These are phyloP conservation scores for Rhipidocladum racemiflorum DNA, from an alignment of 176 grass and related monocot genomes.

Conservation along the genomic window DNA sequence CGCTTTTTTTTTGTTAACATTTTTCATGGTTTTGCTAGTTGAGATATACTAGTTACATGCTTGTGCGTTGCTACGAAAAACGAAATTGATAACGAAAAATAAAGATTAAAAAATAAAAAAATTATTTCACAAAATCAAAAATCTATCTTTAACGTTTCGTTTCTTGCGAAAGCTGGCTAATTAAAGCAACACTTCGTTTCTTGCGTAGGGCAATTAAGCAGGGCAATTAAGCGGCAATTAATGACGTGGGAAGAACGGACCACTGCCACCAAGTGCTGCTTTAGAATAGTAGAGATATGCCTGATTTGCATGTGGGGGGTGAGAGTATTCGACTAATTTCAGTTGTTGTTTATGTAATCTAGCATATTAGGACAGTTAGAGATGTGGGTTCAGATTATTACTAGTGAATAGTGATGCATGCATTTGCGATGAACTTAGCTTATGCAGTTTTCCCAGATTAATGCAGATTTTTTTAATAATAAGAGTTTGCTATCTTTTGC, in stretches of 20 bases:
- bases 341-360: not conserved
- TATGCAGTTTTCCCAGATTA: not conserved
- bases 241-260: no score
- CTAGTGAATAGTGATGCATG: not conserved
- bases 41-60: no score
- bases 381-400: not conserved
- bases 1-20: not conserved
- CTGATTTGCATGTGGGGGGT: not conserved
- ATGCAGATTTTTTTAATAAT: not conserved
- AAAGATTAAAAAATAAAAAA: no score
- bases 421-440: not conserved
- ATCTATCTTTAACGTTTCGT: no score
- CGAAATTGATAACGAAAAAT: no score
- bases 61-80: no score
- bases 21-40: not conserved
- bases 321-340: not conserved
- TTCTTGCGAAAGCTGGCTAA: no score
- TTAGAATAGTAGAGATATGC: not conserved
- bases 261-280: no score
- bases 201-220: no score
- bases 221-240: no score
- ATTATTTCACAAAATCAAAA: no score
- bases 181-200: no score
- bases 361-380: not conserved
- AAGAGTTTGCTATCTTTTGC: not conserved